These are phyloP conservation scores for Penicillium sp. DNA, from an alignment of 2,329 filamentous ascomycete species.

Conservation along the genomic window DNA sequence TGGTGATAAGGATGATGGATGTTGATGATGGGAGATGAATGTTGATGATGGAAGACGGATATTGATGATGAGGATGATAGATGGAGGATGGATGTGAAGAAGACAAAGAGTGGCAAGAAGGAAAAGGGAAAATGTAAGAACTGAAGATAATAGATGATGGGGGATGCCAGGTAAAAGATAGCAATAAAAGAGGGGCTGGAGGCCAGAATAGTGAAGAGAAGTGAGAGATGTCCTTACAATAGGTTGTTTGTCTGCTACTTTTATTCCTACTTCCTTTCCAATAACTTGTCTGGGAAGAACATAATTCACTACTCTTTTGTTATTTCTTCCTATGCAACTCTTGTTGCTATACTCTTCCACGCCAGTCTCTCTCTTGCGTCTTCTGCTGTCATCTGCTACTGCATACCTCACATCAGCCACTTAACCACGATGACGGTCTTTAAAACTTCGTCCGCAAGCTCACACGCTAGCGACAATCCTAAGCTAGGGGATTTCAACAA, in stretches of 20 bases:
- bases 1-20: not conserved
- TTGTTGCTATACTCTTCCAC: not conserved
- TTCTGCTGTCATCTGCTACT: not conserved
- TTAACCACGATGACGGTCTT: not conserved
- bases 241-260: no score
- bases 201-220: not conserved
- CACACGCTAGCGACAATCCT: not conserved
- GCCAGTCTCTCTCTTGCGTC: not conserved
- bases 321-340: not conserved
- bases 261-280: no score
- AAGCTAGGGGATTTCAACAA: not conserved
- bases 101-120: no score
- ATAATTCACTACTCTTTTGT: no score
- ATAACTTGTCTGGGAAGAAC: no score
- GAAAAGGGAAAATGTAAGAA: no score
- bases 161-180: not conserved
- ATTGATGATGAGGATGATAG: not conserved
- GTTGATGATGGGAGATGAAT: not conserved
- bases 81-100: not conserved
- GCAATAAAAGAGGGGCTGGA: not conserved
- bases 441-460: not conserved
- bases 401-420: not conserved
- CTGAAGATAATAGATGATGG: not conserved
- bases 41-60: not conserved
- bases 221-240: no score